Percentiles rank a stretch among this genome's conserved stretches.
phyloP scores from a whole-genome alignment of 2,329 filamentous ascomycete genomes.

The Coniochaeta sp. region DNA sequence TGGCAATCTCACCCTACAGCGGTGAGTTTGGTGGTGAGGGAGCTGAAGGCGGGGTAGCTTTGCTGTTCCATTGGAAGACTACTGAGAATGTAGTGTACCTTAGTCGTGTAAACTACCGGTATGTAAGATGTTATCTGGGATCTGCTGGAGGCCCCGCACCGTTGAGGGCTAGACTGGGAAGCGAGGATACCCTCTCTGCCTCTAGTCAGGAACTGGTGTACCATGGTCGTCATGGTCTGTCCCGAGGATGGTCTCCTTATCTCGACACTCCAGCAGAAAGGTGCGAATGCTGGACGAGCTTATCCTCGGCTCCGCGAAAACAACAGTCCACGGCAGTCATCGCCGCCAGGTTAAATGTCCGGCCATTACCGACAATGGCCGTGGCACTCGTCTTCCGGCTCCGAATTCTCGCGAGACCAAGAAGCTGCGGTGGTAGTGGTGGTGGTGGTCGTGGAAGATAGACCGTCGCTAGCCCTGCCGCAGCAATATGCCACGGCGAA shows the following conservation, averaged over 20 bases:
- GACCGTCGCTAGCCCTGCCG: neutral
- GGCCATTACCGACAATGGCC: neutral
- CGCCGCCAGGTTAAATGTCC: neutral
- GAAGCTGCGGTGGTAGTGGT: no score
- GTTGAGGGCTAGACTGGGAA: neutral
- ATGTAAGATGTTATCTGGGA: neutral
- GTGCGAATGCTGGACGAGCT: constrained; percentile 4
- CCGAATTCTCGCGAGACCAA: neutral
- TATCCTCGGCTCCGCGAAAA: constrained; percentile 20
- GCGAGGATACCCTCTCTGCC: neutral
- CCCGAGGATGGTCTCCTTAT: constrained; percentile 7
- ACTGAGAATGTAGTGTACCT: no score
- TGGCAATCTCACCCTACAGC: neutral
- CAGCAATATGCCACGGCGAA: neutral
- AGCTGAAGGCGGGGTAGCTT: neutral
- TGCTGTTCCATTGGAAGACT: neutral
- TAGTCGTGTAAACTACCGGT: no score
- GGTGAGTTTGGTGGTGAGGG: neutral
- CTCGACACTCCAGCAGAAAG: neutral
- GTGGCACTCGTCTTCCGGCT: neutral
- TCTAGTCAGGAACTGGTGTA: neutral
- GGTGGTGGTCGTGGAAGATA: neutral
- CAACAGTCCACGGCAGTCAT: constrained; percentile 2
- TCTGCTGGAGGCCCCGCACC: neutral
- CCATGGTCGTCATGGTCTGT: constrained; percentile 2